phyloP scores from a whole-genome alignment of 176 grass and related monocot genomes.

The Phoenix dactylifera region DNA sequence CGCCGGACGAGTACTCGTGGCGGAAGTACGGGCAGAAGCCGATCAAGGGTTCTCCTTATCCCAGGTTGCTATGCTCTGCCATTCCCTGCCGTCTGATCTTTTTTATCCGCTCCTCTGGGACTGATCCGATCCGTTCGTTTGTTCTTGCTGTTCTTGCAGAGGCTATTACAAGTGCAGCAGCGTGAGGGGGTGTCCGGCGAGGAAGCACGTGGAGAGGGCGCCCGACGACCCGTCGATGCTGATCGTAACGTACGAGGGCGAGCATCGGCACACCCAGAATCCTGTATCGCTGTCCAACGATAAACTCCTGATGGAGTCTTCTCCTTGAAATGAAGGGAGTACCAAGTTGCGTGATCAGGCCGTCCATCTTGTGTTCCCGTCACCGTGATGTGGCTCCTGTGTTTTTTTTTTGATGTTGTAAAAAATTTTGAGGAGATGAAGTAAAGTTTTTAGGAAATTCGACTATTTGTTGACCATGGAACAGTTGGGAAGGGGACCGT shows the following conservation, averaged over 20 bases:
- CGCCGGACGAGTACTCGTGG: slow-evolving; percentile 91
- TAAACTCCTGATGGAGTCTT: no score
- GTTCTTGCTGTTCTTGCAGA: slow-evolving; percentile 19
- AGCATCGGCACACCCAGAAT: slow-evolving; percentile 59
- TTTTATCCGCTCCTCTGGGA: background rate
- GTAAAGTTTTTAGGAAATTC: no score
- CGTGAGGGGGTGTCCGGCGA: slow-evolving; percentile 55
- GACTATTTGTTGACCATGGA: no score
- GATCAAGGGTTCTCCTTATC: slow-evolving; percentile 94
- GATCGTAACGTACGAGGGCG: slow-evolving; percentile 89
- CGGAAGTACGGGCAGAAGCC: slow-evolving; percentile 98
- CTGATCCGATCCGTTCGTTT: background rate
- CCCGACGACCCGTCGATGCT: slow-evolving; percentile 89
- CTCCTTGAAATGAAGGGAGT: no score
- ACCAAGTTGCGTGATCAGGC: no score
- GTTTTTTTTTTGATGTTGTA: no score
- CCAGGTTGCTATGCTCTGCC: slow-evolving; percentile 35
- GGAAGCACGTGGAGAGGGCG: slow-evolving; percentile 96
- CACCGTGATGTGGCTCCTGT: no score
- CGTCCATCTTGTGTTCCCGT: no score
- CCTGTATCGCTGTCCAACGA: background rate
- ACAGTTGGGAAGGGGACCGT: no score
- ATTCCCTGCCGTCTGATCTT: background rate
- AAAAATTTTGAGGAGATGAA: no score
- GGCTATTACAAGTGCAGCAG: slow-evolving; percentile 99